Percentiles rank a stretch among this genome's conserved stretches.
Conservation (phyloP, 306 rosid species). For the Vigna hirtella region DNA sequence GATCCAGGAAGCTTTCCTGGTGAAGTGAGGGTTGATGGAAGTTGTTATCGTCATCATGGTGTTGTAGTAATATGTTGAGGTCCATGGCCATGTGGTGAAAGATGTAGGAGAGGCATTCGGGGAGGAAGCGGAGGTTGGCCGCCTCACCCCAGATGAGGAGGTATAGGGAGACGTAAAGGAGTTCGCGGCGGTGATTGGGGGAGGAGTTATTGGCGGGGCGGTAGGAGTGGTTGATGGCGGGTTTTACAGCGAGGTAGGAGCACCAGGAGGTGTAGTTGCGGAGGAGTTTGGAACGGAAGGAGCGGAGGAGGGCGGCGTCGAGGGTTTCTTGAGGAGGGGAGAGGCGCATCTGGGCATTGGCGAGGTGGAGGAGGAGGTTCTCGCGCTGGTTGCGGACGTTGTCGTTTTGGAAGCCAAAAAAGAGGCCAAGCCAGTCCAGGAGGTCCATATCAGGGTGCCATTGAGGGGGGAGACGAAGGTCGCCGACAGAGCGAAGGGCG, state of each 20-base stretch:
- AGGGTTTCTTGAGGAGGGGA: conserved; percentile 74
- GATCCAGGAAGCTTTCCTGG: conserved; percentile 59
- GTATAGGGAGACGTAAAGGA: conserved; percentile 79
- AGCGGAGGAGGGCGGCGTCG: conserved; percentile 63
- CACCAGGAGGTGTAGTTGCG: conserved; percentile 85
- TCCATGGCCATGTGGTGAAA: conserved; percentile 87
- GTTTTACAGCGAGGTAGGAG: conserved; percentile 60
- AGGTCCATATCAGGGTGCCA: conserved; percentile 82
- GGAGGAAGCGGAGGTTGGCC: conserved; percentile 80
- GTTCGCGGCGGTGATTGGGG: conserved; percentile 75
- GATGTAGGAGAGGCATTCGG: conserved; percentile 83
- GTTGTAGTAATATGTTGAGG: conserved; percentile 46
- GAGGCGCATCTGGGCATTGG: conserved; percentile 92
- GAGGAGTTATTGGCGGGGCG: conserved; percentile 19
- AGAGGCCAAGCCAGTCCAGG: conserved; percentile 85
- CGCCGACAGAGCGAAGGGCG: conserved; percentile 59
- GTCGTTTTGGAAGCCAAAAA: conserved; percentile 85
- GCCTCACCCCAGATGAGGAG: conserved; percentile 94
- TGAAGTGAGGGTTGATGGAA: not conserved
- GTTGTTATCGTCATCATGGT: not conserved
- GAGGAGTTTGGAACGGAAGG: conserved; percentile 69
- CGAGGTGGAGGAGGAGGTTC: conserved; percentile 87
- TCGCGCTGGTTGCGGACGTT: conserved; percentile 92
- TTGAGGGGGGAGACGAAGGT: conserved; percentile 72
- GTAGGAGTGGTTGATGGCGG: conserved; percentile 61